Evolutionary conservation across 2,329 filamentous ascomycete genomes (phyloP).

Genomic region (Ophiostoma sp.): DNA sequence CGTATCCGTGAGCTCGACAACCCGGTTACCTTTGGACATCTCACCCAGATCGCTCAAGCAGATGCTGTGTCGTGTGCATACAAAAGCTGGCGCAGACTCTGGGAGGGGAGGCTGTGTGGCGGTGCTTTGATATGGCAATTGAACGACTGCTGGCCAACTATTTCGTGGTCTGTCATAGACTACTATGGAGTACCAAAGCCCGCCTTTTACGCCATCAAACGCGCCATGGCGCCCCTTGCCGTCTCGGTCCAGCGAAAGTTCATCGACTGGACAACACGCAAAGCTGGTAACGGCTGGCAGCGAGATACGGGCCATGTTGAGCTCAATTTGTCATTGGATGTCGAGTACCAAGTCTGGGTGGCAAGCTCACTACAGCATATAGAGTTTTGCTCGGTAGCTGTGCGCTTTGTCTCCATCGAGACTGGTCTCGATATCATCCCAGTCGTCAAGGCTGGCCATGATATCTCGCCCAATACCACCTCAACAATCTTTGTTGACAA

Average conservation of each 20-base stretch:
- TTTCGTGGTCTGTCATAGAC: slow-evolving; percentile 77
- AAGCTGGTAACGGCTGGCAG: slow-evolving; percentile 29
- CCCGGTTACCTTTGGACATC: slow-evolving; percentile 69
- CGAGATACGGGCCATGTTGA: slow-evolving; percentile 44
- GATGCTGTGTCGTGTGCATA: slow-evolving; percentile 66
- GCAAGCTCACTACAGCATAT: slow-evolving; percentile 31
- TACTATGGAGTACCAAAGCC: slow-evolving; percentile 77
- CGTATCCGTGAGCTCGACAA: slow-evolving; percentile 58
- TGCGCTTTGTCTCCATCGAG: not conserved
- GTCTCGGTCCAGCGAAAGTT: slow-evolving; percentile 63
- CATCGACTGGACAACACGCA: slow-evolving; percentile 42
- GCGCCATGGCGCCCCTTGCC: slow-evolving; percentile 71
- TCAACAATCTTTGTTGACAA: not conserved
- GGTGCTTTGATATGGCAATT: slow-evolving; percentile 82
- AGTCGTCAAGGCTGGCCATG: slow-evolving; percentile 35
- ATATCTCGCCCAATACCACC: not conserved
- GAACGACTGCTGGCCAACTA: slow-evolving; percentile 85
- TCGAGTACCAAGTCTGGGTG: slow-evolving; percentile 9
- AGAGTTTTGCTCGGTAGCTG: slow-evolving; percentile 32
- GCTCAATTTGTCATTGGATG: slow-evolving; percentile 45
- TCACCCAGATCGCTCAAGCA: slow-evolving; percentile 67
- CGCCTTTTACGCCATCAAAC: slow-evolving; percentile 75
- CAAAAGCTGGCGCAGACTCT: slow-evolving; percentile 71
- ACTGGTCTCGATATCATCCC: not conserved
- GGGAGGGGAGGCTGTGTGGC: slow-evolving; percentile 71